Conservation (phyloP, 2,329 filamentous ascomycete genomes). For the Penicillium sp. region DNA sequence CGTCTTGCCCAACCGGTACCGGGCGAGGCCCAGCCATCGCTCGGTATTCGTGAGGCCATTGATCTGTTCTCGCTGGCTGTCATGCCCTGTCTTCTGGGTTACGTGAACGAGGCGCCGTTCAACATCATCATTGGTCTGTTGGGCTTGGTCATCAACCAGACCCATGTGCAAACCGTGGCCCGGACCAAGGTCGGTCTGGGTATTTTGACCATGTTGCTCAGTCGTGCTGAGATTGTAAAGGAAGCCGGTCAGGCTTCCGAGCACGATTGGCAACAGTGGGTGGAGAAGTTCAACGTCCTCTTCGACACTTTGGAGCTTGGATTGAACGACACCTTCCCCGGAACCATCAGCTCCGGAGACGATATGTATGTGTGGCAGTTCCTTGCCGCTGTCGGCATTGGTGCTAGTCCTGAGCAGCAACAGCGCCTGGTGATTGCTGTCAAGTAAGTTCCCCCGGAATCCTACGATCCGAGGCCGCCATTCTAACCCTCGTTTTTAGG, state of each 20-base stretch:
- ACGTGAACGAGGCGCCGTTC: conserved; percentile 86
- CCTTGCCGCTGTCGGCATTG: conserved; percentile 90
- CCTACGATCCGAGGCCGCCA: not conserved
- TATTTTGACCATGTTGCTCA: conserved; percentile 91
- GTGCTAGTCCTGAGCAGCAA: conserved; percentile 90
- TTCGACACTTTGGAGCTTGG: conserved; percentile 86
- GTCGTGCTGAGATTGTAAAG: conserved; percentile 89
- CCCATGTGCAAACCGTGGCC: conserved; percentile 81
- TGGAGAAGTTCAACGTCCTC: conserved; percentile 76
- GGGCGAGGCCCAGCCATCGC: conserved; percentile 72
- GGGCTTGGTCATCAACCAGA: conserved; percentile 76
- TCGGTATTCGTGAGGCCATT: conserved; percentile 82
- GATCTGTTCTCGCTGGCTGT: conserved; percentile 87
- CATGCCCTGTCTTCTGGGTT: conserved; percentile 85
- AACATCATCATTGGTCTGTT: conserved; percentile 89
- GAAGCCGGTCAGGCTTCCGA: conserved; percentile 71
- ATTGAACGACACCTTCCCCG: conserved; percentile 84
- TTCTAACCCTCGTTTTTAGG: conserved; percentile 35
- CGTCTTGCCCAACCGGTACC: conserved; percentile 73
- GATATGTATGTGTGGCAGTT: conserved; percentile 99
- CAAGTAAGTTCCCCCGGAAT: conserved; percentile 58
- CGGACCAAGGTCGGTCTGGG: conserved; percentile 85
- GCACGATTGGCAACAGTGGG: conserved; percentile 80
- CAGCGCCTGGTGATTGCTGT: conserved; percentile 91
- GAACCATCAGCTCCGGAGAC: conserved; percentile 83